phyloP scores from a whole-genome alignment of 805 yeast genomes.

The Nakazawaea ernobii region DNA sequence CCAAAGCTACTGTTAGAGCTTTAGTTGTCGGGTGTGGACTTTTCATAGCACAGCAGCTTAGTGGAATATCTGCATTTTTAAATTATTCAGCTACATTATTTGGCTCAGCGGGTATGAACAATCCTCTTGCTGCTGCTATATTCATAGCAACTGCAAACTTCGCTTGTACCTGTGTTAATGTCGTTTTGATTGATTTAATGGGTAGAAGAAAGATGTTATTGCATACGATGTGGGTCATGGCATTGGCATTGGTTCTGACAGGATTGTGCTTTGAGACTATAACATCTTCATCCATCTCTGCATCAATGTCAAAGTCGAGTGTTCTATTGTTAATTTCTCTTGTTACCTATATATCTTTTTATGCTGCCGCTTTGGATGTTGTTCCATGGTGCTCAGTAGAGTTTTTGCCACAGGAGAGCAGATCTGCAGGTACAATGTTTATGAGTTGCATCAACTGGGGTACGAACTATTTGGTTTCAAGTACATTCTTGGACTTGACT shows the following conservation, averaged over 20 bases:
- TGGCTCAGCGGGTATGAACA: slow-evolving; percentile 41
- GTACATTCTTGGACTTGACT: slow-evolving; percentile 29
- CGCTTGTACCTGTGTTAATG: slow-evolving; percentile 47
- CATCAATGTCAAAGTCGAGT: background rate
- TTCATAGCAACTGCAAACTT: slow-evolving; percentile 51
- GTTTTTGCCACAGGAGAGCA: slow-evolving; percentile 33
- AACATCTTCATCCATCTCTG: background rate
- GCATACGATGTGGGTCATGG: slow-evolving; percentile 33
- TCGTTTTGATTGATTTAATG: slow-evolving; percentile 41
- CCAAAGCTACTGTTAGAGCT: slow-evolving; percentile 32
- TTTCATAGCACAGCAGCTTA: slow-evolving; percentile 51
- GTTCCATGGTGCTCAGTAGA: slow-evolving; percentile 43
- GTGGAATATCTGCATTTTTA: slow-evolving; percentile 62
- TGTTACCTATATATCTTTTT: slow-evolving; percentile 32
- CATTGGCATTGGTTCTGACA: slow-evolving; percentile 27
- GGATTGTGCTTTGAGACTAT: slow-evolving; percentile 9
- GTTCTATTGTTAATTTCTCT: slow-evolving; percentile 25
- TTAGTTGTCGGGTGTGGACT: slow-evolving; percentile 43
- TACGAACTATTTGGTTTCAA: slow-evolving; percentile 30
- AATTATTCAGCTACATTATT: slow-evolving; percentile 57
- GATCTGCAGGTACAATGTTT: slow-evolving; percentile 36
- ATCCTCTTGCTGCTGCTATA: slow-evolving; percentile 53
- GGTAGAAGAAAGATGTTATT: slow-evolving; percentile 39
- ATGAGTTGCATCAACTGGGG: slow-evolving; percentile 39
- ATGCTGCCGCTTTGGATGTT: slow-evolving; percentile 37